Conservation (phyloP, 2,329 filamentous ascomycete species). For the Fusarium phyllophilum region DNA sequence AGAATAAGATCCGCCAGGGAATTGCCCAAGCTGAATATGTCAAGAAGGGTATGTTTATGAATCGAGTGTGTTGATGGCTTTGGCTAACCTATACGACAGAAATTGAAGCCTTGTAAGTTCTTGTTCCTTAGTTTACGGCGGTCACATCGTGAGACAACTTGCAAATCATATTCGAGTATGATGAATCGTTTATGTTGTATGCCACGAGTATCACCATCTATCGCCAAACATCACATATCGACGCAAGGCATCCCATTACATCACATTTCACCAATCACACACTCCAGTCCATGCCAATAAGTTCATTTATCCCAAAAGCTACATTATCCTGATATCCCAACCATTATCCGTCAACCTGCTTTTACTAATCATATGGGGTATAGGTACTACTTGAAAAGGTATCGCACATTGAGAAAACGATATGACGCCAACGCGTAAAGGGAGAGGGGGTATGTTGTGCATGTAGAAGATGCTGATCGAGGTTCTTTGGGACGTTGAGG, state of each 20-base stretch:
- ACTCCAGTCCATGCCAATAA: constrained; percentile 4
- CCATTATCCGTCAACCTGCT: constrained; percentile 16
- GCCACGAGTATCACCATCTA: not conserved
- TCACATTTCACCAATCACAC: not conserved
- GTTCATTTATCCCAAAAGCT: constrained; percentile 12
- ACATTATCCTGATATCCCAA: constrained; percentile 16
- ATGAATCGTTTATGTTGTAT: not conserved
- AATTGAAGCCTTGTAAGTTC: constrained; percentile 87
- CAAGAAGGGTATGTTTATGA: constrained; percentile 76
- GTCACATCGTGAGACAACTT: not conserved
- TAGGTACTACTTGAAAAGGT: constrained; percentile 80
- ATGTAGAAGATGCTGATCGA: constrained; percentile 9
- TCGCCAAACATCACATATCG: not conserved
- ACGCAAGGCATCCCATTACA: not conserved
- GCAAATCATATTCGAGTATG: not conserved
- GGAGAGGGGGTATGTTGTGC: constrained; percentile 6
- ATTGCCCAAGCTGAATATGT: constrained; percentile 87
- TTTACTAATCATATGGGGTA: constrained; percentile 44
- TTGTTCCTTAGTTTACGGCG: not conserved
- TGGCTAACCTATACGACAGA: constrained; percentile 62
- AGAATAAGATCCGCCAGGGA: constrained; percentile 78
- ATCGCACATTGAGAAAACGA: constrained; percentile 83
- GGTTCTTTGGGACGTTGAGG: constrained; percentile 6
- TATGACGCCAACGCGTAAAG: constrained; percentile 66
- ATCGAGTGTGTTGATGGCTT: rapidly evolving